Base-by-base conservation (phyloP, 1,284 basidiomycete species). In the Phellinidium pouzarii region DNA sequence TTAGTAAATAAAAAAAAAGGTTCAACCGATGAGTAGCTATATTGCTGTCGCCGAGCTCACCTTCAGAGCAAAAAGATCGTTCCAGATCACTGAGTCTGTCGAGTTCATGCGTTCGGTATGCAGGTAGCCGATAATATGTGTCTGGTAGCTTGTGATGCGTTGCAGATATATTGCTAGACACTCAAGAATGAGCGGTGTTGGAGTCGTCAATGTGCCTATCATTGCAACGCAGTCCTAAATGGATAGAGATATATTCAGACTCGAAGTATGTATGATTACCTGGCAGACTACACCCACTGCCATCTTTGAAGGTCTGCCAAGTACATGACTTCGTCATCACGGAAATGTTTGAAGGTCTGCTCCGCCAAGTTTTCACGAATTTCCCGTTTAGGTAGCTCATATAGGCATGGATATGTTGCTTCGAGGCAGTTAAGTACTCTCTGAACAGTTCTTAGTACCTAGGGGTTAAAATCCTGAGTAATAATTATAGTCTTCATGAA, bases 381-480 rank as follows among this genome's bases (percentile, higher is more conserved):
- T 43, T 56, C 59, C 14, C 53, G 55, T 14, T 56, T 31, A 19
- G 67, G 65, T 6, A 65, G 46, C n/a, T 63, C 60, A 56, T 68
- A 72, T 29, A 72, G 52, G 2, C 66, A 68, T 4, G 71, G 71
- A 55, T 66, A 69, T 1, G 64, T 62, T 8, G 64, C 68, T 59
- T 71, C 64, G 29, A 72, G 59, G 0, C 68, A 63, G 7, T 58
- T 37, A 1, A 71, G 59, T 17, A 72, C 53, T 22, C 69, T 63
- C 44, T 66, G 62, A 7, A 70, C 63, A 0, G 66, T 68, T 56
- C 62, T 65, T 5, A 71, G 51, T n/a, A 72, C 63, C 70, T 71
- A 43, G 3, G 14, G 12, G 49, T 29, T 14, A n/a, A 11, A 44
- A 23, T 40, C 37, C 26, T 44, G 14, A 52, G 29, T 49, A 19